Base-by-base conservation (phyloP, 805 yeast species). In the Blastobotrys peoriensis region DNA sequence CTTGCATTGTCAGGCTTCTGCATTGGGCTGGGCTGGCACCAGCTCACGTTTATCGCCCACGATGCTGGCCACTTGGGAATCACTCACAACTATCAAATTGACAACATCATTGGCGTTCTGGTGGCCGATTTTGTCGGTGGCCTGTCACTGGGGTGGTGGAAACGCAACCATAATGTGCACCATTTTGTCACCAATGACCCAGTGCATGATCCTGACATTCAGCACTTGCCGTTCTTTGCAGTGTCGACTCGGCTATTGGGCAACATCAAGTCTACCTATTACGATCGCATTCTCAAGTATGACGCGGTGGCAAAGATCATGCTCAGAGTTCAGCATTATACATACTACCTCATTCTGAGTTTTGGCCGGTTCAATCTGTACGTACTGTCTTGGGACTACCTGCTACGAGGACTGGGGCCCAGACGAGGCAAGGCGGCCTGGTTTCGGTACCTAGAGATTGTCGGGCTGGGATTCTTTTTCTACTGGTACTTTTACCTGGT, bases 71-170 rank as follows among this genome's bases (percentile, higher is more conserved):
- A 87, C 60, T 74, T 85, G 10, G 74, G 87, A 2, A 82, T 87
- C 41, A 81, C 95, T 0, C 96, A 87, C 60, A 70, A 83, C 55
- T 87, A 83, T 63, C 83, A 80, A 53, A 38, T 76, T 6, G 96
- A 87, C 62, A 87, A 82, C 58, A 60, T 83, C 16, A 70, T 85
- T 46, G 94, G 95, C 1, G 76, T 81, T 62, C 41, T 77, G 2
- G 69, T 87, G 40, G 94, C 95, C 1, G 78, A 85, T 50, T 87
- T 73, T 69, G 64, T 79, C 41, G 96, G 96, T n/a, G 96, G 96
- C 0, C 69, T 87, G 35, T 84, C 95, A 38, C 59, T 86, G 17
- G 95, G 95, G 2, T 87, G 96, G 96, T 87, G 96, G 96, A 88
- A 87, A 56, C 71, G 89, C 42, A 87, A 85, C 63, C 96, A 87